A percentile compares a stretch with the other conserved stretches of the same genome.
phyloP scores from a whole-genome alignment of 1,284 basidiomycete genomes.

The Trichosporon asahii region DNA sequence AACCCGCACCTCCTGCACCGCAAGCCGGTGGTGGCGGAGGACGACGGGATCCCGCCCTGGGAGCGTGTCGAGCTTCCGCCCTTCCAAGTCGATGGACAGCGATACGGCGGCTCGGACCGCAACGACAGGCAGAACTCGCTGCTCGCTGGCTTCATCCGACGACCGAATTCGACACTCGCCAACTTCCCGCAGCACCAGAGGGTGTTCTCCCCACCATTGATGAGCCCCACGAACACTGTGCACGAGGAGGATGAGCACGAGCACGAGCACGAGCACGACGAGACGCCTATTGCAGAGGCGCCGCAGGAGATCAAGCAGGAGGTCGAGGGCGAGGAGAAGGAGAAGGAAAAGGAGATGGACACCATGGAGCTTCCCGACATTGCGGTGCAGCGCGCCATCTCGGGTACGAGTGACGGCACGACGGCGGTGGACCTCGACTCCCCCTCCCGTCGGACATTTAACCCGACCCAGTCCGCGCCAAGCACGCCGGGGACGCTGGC shows the following conservation, averaged over 20 bases:
- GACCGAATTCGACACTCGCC: not conserved
- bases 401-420: not conserved
- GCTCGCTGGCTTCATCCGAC: not conserved
- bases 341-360: not conserved
- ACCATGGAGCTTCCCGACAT: not conserved
- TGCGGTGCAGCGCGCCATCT: not conserved
- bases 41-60: slow-evolving; percentile 47
- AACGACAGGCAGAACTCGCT: not conserved
- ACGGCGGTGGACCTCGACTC: slow-evolving; percentile 3
- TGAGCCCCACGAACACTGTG: not conserved
- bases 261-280: not conserved
- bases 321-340: not conserved
- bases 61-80: slow-evolving; percentile 49
- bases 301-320: not conserved
- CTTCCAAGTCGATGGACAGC: slow-evolving; percentile 50
- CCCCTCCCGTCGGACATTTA: not conserved
- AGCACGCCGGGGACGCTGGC: not conserved
- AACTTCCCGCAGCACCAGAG: not conserved
- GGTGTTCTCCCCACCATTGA: not conserved
- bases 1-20: not conserved
- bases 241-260: not conserved
- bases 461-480: not conserved
- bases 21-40: not conserved
- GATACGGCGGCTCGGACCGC: slow-evolving; percentile 36
- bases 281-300: not conserved